These are phyloP conservation scores for Carallia pectinifolia DNA, from an alignment of 345 rosid species.

Conservation along the genomic window DNA sequence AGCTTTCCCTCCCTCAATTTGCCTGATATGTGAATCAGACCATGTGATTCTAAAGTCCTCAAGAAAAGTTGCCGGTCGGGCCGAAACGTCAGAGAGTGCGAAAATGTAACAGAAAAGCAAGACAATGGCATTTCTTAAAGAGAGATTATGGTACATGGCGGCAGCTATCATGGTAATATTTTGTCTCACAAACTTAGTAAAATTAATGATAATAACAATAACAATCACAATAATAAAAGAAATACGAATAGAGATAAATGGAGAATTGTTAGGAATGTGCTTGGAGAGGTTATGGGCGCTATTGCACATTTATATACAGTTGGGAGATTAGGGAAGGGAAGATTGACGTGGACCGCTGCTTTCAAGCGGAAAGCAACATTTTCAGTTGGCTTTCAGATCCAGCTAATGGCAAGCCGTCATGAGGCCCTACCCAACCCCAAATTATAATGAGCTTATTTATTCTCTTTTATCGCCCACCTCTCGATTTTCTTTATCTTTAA, in stretches of 20 bases:
- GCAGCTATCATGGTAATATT: constrained; percentile 12
- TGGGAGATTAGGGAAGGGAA: constrained; percentile 14
- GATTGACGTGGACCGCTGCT: constrained; percentile 32
- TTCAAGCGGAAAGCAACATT: constrained; percentile 36
- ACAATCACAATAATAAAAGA: background rate
- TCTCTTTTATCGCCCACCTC: background rate
- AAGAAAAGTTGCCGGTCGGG: constrained; percentile 58
- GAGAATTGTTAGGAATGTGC: constrained; percentile 7
- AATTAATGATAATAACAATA: background rate
- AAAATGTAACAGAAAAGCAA: constrained; percentile 27
- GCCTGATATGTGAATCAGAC: constrained; percentile 69
- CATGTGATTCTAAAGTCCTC: constrained; percentile 68
- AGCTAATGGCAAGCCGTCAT: constrained; percentile 74
- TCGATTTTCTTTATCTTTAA: background rate
- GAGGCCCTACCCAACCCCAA: constrained; percentile 43
- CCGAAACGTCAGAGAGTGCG: constrained; percentile 30
- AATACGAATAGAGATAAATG: background rate
- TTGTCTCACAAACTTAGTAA: background rate
- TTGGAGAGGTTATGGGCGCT: constrained; percentile 18
- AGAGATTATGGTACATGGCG: constrained; percentile 4
- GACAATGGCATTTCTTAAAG: background rate
- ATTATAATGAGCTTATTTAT: background rate
- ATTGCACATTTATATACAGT: constrained; percentile 6
- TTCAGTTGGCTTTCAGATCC: constrained; percentile 52
- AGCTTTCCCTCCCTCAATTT: constrained; percentile 68